Conservation (phyloP, 2,329 filamentous ascomycete genomes). For the Colletotrichum siamense region DNA sequence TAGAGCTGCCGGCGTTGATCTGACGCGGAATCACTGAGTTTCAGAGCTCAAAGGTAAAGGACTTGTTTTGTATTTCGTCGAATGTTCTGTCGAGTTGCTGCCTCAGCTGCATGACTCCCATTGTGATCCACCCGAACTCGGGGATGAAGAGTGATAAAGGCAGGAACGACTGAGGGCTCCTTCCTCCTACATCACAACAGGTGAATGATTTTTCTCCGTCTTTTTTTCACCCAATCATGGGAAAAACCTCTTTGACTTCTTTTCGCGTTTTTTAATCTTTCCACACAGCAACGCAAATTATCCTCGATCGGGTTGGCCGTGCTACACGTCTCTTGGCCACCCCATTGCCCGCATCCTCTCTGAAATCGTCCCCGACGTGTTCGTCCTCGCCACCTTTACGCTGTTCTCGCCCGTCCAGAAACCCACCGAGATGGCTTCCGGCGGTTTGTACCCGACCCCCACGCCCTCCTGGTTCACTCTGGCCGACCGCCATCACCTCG, state of each 20-base stretch:
- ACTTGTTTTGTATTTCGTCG: not conserved
- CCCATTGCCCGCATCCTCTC: not conserved
- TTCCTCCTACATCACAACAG: not conserved
- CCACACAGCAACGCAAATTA: not conserved
- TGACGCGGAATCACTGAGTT: not conserved
- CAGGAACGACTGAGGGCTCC: not conserved
- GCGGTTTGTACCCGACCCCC: not conserved
- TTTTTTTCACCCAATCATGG: not conserved
- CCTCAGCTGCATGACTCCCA: not conserved
- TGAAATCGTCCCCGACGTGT: not conserved
- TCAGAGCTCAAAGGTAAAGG: not conserved
- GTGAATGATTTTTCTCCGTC: not conserved
- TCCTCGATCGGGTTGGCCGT: not conserved
- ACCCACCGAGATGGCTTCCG: not conserved
- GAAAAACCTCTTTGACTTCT: not conserved
- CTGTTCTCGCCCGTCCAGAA: not conserved
- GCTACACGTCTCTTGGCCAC: not conserved
- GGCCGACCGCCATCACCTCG: not conserved
- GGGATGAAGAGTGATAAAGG: not conserved
- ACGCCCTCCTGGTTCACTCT: not conserved
- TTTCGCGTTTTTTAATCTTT: not conserved
- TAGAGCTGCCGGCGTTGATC: not conserved
- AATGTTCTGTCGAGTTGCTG: not conserved
- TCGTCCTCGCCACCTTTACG: not conserved
- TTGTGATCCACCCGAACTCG: not conserved